Base-by-base conservation (phyloP, 2,329 filamentous ascomycete genomes). In the Paraphaeosphaeria minitans region DNA sequence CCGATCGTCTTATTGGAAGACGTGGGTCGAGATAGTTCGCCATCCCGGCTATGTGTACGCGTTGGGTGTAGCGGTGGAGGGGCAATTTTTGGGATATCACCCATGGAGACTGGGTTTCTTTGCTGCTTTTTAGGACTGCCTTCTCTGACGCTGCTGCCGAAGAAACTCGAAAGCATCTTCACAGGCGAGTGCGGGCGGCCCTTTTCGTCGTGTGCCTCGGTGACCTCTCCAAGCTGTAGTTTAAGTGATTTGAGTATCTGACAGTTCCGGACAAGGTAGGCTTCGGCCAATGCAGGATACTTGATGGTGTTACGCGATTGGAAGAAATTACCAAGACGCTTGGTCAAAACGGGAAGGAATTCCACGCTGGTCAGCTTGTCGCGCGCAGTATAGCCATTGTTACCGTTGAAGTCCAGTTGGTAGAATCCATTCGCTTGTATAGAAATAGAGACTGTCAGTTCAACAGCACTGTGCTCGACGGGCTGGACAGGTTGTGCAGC, bases 121-220 rank as follows among this genome's bases (percentile, higher is more conserved):
- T 78, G 72, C 7, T 77, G 62, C 56, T 69, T 78, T 22, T 72
- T 68, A 33, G 68, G 66, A 22, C 70, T 67, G 35, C 69, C 64
- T 21, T 77, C 75, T 47, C 82, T 76, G 19, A 78, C 83, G 56
- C 83, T 85, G 24, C 87, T 85, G 35, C 87, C 85, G 67, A 96
- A 87, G 55, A 97, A 86, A 70, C 85, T 96, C 0, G 93, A 96
- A 16, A 98, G 82, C 70, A 97, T 83, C 75, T 97, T 98, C 49
- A 96, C 91, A 0, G 94, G 93, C 0, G 93, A 97, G n/a, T 89
- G 86, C 4, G 88, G 87, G 10, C 94, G 84, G 71, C 91, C 91
- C 0, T 87, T 88, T n/a, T 65, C 65, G 27, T 78, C 76, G 42
- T 67, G 66, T 21, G 66, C 68, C 8, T 72, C 73, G 86, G 90